Base-by-base conservation (phyloP, 2,329 filamentous ascomycete genomes). In the Lomentospora prolificans region DNA sequence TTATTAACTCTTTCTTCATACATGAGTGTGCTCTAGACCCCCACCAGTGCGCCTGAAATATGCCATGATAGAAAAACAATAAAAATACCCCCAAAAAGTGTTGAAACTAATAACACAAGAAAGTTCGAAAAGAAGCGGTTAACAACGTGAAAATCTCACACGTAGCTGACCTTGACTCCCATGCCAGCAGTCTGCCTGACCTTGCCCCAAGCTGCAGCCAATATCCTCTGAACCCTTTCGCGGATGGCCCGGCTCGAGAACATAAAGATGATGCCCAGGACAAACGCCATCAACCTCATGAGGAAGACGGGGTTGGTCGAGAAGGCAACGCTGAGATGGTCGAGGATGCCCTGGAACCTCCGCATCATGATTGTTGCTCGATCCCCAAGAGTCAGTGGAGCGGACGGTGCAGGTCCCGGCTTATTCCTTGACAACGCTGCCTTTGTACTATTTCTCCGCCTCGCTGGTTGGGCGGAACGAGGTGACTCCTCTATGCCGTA, bases 131-230 rank as follows among this genome's bases (percentile, higher is more conserved):
- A 33, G 12, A 33, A 33, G 12, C 12, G 12, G 30, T 33, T 12
- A 33, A 33, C 30, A 33, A 12, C 6, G 7, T 33, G 12, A 33
- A 33, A 33, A 33, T 4, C 17, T 76, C 71, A 97, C 58, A 99
- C 95, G 72, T 97, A 97, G 68, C 88, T 95, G 65, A 97, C 91
- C 74, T 96, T 97, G 60, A 95, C 88, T 2, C 92, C 94, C 92
- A 97, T 97, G 1, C 91, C 91, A 3, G 92, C 85, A 0, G 94
- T 97, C 50, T 84, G 79, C 67, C 81, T 84, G 41, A 96, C 74
- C 72, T 95, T 96, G 55, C 81, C 80, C 90, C 90, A 95, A 8
- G 83, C 84, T 27, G 79, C 75, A 39, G 79, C 80, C 46, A 95
- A 66, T 36, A 90, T 74, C 56, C 84, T 78, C 66, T 84, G 79